These are phyloP conservation scores for Xylariales sp. DNA, from an alignment of 2,329 filamentous ascomycete genomes.

Conservation along the genomic window DNA sequence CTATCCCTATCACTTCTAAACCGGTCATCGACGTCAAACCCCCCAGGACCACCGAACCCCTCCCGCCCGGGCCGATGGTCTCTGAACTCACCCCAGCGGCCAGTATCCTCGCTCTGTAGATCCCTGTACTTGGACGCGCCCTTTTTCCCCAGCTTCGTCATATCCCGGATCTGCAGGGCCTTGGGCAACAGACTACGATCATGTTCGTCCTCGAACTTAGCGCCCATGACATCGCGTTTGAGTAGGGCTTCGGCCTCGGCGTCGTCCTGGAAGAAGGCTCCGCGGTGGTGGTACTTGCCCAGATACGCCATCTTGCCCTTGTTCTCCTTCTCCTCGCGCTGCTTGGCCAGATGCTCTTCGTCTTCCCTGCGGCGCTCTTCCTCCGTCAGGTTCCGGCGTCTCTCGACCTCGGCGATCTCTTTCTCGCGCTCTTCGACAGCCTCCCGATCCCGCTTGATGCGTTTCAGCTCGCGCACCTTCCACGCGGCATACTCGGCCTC, in stretches of 20 bases:
- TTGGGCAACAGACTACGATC: constrained; percentile 82
- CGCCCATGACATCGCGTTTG: constrained; percentile 80
- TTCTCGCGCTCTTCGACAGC: constrained; percentile 78
- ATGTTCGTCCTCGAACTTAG: constrained; percentile 76
- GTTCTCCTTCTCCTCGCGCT: constrained; percentile 73
- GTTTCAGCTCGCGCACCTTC: constrained; percentile 86
- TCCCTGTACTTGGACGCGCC: constrained; percentile 88
- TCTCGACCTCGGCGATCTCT: constrained; percentile 84
- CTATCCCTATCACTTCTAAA: constrained; percentile 61
- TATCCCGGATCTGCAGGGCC: constrained; percentile 88
- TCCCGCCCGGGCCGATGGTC: constrained; percentile 38
- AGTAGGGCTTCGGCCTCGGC: constrained; percentile 70
- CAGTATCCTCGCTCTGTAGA: constrained; percentile 84
- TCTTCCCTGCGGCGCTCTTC: constrained; percentile 87
- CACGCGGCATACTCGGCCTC: constrained; percentile 88
- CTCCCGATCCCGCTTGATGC: constrained; percentile 81
- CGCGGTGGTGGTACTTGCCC: constrained; percentile 96
- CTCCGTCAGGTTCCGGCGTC: constrained; percentile 77
- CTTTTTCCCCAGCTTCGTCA: constrained; percentile 90
- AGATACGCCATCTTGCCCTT: constrained; percentile 83
- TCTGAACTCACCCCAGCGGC: constrained; percentile 69
- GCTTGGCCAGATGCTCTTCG: constrained; percentile 67
- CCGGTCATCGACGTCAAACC: constrained; percentile 57
- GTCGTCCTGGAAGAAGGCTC: constrained; percentile 89
- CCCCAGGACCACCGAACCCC: constrained; percentile 34